Conservation (phyloP, 192 early-diverging fungal species). For the Podochytrium sp. region DNA sequence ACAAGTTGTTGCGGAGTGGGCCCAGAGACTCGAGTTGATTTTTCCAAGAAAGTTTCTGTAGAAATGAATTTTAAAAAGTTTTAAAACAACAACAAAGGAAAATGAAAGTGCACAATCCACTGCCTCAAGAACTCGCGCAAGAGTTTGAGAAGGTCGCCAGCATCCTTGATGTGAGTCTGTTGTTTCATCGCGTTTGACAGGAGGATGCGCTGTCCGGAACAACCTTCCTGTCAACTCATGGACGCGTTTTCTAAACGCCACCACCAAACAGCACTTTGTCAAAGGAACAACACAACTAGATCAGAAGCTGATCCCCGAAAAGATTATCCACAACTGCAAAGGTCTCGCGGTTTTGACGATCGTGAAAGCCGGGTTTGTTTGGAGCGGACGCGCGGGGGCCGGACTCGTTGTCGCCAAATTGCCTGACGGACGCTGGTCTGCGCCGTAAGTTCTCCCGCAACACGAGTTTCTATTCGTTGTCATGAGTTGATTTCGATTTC, state of each 20-base stretch:
- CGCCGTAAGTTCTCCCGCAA: constrained; percentile 69
- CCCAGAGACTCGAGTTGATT: no score
- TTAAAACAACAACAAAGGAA: neutral
- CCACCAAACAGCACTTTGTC: constrained; percentile 47
- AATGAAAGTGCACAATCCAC: constrained; percentile 54
- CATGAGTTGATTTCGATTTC: no score
- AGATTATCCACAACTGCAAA: no score
- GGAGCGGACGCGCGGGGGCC: constrained; percentile 80
- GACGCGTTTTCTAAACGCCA: no score
- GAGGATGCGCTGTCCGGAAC: neutral
- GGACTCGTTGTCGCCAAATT: constrained; percentile 85
- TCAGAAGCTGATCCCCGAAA: constrained; percentile 28
- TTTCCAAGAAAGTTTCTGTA: no score
- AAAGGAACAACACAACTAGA: constrained; percentile 54
- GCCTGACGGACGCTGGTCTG: constrained; percentile 72
- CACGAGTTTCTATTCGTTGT: no score
- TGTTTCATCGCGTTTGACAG: neutral
- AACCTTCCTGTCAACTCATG: neutral
- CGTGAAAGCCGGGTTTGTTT: constrained; percentile 90
- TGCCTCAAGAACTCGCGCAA: constrained; percentile 62
- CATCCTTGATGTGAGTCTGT: constrained; percentile 53
- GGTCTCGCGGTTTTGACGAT: constrained; percentile 90
- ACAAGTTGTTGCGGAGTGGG: no score
- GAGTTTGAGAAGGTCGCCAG: constrained; percentile 66
- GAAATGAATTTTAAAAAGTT: neutral